phyloP scores from a whole-genome alignment of 2,329 filamentous ascomycete species.

The Amesomyces nigricolor region DNA sequence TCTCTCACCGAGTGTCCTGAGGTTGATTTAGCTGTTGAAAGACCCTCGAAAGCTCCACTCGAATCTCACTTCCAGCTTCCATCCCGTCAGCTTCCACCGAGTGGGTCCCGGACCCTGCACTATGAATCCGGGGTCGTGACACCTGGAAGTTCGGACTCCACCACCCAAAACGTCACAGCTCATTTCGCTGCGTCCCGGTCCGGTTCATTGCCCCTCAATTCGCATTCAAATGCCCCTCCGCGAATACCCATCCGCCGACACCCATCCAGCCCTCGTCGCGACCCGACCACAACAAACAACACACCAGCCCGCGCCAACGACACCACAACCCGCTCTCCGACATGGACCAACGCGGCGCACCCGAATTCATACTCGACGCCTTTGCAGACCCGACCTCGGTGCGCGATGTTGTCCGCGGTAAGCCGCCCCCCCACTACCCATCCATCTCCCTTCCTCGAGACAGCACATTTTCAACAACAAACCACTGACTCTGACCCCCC shows the following conservation, averaged over 20 bases:
- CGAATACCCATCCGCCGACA: neutral
- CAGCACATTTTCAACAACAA: neutral
- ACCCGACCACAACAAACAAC: neutral
- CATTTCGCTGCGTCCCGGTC: conserved; percentile 16
- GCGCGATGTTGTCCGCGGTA: conserved; percentile 89
- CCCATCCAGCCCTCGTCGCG: neutral
- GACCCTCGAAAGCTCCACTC: too few species aligned
- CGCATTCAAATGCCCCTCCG: neutral
- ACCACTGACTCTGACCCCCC: neutral
- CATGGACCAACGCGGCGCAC: conserved; percentile 54
- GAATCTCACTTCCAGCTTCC: too few species aligned
- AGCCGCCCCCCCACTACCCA: conserved; percentile 21
- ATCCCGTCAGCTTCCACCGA: too few species aligned
- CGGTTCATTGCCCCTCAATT: conserved; percentile 14
- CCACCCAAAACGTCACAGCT: conserved; percentile 14
- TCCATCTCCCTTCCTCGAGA: conserved; percentile 7
- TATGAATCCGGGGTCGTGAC: conserved; percentile 6
- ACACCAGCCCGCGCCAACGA: neutral
- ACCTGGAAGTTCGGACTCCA: neutral
- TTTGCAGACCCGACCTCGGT: conserved; percentile 87
- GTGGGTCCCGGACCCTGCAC: neutral
- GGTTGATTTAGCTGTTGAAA: too few species aligned
- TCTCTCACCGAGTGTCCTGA: too few species aligned
- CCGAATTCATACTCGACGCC: conserved; percentile 89
- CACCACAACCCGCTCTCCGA: neutral